Base-by-base conservation (phyloP, 805 yeast species). In the Yarrowia sp. region DNA sequence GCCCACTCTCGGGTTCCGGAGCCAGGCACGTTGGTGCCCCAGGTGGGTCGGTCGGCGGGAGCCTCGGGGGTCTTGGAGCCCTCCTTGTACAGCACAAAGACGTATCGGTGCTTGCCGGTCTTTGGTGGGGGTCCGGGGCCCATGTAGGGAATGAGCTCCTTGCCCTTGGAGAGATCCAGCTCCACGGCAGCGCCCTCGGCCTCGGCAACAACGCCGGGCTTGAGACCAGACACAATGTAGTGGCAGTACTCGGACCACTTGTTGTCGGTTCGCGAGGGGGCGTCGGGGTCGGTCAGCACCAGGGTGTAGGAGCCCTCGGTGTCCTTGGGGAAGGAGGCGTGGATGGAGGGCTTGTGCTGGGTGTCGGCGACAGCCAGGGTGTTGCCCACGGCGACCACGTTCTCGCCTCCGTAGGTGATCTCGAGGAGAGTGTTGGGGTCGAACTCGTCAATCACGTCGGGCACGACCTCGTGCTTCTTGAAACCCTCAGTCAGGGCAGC, bases 81-180 rank as follows among this genome's bases (percentile, higher is more conserved):
- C 76, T 87, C 96, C 78, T 88, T 89, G 77, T 82, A 91, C 70
- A 93, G 79, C 67, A 91, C 73, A 73, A 89, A 90, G 19, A 90
- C 91, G 76, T 93, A 93, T 71, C 97, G 86, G 80, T 93, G 98
- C 74, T 87, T 85, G 14, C 96, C 94, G 0, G 97, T 90, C 67
- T 86, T 87, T 58, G 84, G 84, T 46, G 97, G 97, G n/a, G 97
- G 97, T 6, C 85, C 97, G 3, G 97, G 97, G 0, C 96, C 96
- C 72, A 79, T 74, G 77, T 92, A 92, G 7, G 86, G 80, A 52
- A 73, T 73, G 55, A 73, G 69, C 36, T 72, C 73, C 19, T 71
- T 71, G 55, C 74, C 75, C 50, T 72, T 67, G 44, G 70, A 58
- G 34, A 72, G 71, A 50, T 71, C 74, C 19, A 70, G 68, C 34